These are phyloP conservation scores for Beta vulgaris DNA, from an alignment of 148 eudicot genomes.

Conservation along the genomic window DNA sequence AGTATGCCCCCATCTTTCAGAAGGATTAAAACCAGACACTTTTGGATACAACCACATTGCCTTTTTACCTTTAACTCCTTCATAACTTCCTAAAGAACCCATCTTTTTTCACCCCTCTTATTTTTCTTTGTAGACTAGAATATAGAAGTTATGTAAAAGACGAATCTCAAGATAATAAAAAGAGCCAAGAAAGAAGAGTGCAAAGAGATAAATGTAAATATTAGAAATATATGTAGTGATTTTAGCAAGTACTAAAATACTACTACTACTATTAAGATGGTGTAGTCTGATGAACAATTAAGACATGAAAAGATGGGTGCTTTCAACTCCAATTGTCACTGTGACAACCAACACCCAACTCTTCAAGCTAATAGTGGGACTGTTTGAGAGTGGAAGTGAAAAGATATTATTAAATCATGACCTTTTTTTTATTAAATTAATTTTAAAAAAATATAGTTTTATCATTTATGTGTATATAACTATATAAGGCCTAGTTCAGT, in stretches of 20 bases:
- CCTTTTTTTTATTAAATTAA: not conserved
- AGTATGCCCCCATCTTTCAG: conserved; percentile 99
- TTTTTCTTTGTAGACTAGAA: conserved; percentile 21
- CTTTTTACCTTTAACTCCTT: conserved; percentile 33
- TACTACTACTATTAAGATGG: conserved; percentile 33
- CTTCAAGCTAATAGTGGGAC: conserved; percentile 13
- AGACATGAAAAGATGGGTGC: conserved; percentile 95
- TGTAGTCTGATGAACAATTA: conserved; percentile 7
- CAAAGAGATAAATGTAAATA: not conserved
- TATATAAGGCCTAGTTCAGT: not conserved
- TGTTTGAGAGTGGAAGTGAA: conserved; percentile 12
- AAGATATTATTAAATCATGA: conserved; percentile 1
- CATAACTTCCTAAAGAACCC: conserved; percentile 57
- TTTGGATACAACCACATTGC: conserved; percentile 92
- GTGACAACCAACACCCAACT: conserved; percentile 61
- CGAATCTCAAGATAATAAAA: conserved; percentile 27
- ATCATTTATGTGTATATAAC: not conserved
- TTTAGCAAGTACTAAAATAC: too few relatives aligned
- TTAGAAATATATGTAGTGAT: too few relatives aligned
- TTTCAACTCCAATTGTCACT: conserved; percentile 80
- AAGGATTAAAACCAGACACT: conserved; percentile 55
- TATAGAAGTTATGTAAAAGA: not conserved
- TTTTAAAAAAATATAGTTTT: not conserved
- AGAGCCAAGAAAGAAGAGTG: conserved; percentile 14
- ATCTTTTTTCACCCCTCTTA: conserved; percentile 21